Percentiles rank a stretch among this genome's conserved stretches.
Evolutionary conservation across 78 protist genomes (phyloP).

Genomic region (Salpingoeca rosetta): DNA sequence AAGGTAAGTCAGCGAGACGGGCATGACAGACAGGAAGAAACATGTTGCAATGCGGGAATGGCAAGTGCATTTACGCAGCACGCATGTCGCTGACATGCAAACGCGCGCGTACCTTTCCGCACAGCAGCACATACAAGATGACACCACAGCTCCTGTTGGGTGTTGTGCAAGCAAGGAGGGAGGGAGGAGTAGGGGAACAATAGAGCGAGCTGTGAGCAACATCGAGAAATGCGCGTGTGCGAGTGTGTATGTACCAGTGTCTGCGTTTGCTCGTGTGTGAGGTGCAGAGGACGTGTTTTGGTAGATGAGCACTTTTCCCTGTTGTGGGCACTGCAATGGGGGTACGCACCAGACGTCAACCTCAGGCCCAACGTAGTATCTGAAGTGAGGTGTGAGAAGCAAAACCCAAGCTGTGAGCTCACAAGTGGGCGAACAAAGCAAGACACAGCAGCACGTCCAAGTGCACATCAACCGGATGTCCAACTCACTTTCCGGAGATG

Average conservation of each 20-base stretch:
- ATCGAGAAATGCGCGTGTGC: too few species aligned
- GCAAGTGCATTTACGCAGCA: too few species aligned
- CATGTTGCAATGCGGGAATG: too few species aligned
- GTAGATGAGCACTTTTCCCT: too few species aligned
- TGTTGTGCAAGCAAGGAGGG: not conserved
- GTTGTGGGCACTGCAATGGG: too few species aligned
- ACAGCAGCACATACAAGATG: constrained; percentile 80
- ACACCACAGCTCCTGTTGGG: constrained; percentile 39
- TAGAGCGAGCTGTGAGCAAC: not conserved
- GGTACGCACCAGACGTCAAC: constrained; percentile 80
- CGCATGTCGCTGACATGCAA: too few species aligned
- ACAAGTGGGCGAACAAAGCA: not conserved
- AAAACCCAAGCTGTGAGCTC: not conserved
- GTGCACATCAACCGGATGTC: not conserved
- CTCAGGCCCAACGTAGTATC: constrained; percentile 89
- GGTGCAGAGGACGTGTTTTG: too few species aligned
- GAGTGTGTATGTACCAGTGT: too few species aligned
- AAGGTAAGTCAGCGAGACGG: too few species aligned
- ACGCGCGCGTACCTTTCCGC: constrained; percentile 55
- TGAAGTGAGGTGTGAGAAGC: not conserved
- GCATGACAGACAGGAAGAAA: too few species aligned
- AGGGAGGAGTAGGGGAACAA: not conserved
- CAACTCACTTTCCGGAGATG: constrained; percentile 37
- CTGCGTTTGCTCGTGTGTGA: too few species aligned
- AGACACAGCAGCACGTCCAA: not conserved